Evolutionary conservation across 179 eudicot genomes (phyloP), one percentile per base, ranked within the genome.

Genomic region (Patellifolia procumbens): DNA sequence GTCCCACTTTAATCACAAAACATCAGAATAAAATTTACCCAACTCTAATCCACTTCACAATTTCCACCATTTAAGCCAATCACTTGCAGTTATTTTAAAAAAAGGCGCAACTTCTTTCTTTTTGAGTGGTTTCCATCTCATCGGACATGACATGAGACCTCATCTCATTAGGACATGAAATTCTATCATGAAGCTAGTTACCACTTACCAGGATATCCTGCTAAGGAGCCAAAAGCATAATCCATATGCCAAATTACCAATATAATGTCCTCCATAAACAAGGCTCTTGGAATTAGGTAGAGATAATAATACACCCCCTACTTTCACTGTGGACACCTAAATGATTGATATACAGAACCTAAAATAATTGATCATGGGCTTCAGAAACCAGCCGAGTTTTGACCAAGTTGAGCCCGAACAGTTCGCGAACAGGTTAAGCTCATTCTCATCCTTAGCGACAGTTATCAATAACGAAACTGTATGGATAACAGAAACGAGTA

Each of bases 141-240:
- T 60, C 39, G 65, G 78, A 77, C 31, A 77, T 73, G 78, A 81
- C 84, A 60, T 62, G 29, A 72, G 24, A 60, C 56, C 75, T 60
- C 53, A 72, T n/a, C 58, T 63, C n/a, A 29, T 42, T 31, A 28
- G 26, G 7, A 64, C 28, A 56, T 76, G 32, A 45, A 48, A 56
- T n/a, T 55, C 28, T 53, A 12, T 63, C 29, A 52, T 7, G 1
- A 70, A 5, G 2, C 22, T 31, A 46, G 51, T 37, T n/a, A 26
- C 12, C 24, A 73, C n/a, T n/a, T n/a, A n/a, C n/a, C n/a, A 58
- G 42, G 68, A 64, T 61, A 69, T 51, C 16, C 20, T 69, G 12
- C 34, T 51, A 65, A 37, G 20, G 22, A 72, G 39, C 48, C 22
- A 66, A 68, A 67, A 53, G 59, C 73, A 68, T 60, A 73, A 46